Evolutionary conservation across 2,329 filamentous ascomycete genomes (phyloP).

Genomic region (Phialocephala subalpina): DNA sequence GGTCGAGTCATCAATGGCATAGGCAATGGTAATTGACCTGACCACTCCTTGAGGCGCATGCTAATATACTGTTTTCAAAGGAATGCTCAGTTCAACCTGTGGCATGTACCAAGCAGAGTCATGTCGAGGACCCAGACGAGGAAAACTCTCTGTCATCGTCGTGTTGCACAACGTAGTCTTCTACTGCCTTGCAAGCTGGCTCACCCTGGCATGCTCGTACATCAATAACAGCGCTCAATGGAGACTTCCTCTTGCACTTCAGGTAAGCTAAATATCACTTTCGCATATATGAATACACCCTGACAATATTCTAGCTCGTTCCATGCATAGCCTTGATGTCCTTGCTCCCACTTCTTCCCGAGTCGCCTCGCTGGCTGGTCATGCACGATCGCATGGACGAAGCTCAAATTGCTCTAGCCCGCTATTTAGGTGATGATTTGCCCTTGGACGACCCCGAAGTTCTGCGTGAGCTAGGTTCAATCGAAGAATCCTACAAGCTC

Average conservation of each 20-base stretch:
- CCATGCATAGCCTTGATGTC: conserved; percentile 5
- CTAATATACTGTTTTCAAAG: conserved; percentile 12
- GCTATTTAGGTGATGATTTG: conserved; percentile 38
- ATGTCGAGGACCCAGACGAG: conserved; percentile 28
- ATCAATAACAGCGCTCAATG: conserved; percentile 49
- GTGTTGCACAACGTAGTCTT: conserved; percentile 62
- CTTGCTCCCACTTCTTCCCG: conserved; percentile 44
- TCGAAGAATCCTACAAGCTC: conserved; percentile 62
- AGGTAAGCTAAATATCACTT: conserved; percentile 43
- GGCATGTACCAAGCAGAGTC: conserved; percentile 35
- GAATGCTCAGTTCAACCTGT: conserved; percentile 31
- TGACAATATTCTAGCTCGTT: conserved; percentile 6
- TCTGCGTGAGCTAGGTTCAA: conserved; percentile 56
- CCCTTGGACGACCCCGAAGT: conserved; percentile 58
- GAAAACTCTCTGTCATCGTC: conserved; percentile 36
- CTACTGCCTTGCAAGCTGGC: conserved; percentile 59
- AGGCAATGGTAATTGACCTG: conserved; percentile 54
- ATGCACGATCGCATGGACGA: conserved; percentile 43
- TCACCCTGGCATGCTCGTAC: conserved; percentile 29
- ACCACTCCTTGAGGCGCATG: conserved; percentile 17
- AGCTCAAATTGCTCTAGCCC: conserved; percentile 38
- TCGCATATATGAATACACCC: too few relatives aligned
- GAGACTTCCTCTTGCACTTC: conserved; percentile 60
- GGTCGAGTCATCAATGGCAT: conserved; percentile 56
- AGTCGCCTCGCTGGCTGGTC: conserved; percentile 46